Base-by-base conservation (phyloP, 306 rosid genomes). In the Gastrolobium villosum region DNA sequence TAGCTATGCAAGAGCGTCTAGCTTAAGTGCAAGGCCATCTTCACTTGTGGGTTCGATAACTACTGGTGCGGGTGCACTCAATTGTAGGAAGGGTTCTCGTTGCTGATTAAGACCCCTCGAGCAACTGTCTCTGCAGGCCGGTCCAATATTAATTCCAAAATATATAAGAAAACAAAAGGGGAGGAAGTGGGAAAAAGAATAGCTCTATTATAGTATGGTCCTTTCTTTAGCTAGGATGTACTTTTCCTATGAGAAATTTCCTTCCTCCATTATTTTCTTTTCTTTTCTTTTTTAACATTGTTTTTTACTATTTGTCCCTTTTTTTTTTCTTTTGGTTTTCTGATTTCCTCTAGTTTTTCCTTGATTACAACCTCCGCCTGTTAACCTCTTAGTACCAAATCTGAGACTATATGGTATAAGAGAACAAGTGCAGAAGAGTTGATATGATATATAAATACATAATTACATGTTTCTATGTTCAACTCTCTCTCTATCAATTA, bases 1-100 rank as follows among this genome's bases (percentile, higher is more conserved):
- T 0, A 95, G 98, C 82, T 95, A 95, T 40, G 97, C 99, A 2
- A 93, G 83, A 81, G 99, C 99, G 31, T 95, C 99, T 0, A 95
- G 99, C 81, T 70, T 95, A 59, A 89, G 98, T 4, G 99, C 99
- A 13, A 87, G 94, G 40, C 98, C 98, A 35, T 92, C 99, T 41
- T 78, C 96, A 0, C 90, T 95, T 7, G 99, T 95, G 32, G 99
- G 93, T 7, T 2, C 97, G 0, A 88, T 95, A 4, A 95, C 99
- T 1, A 79, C 83, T 2, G 45, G 20, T 43, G 86, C 99, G 0
- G 99, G 99, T 63, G 79, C 93, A 77, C 97, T 95, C 3, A 75
- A 1, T 52, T 95, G 99, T 87, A 82, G 78, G n/a, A 89, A 82
- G 77, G 93, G 97, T n/a, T 89, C 97, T 15, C 87, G 87, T 56